These are phyloP conservation scores for Microstegium vimineum DNA, from an alignment of 176 grass and related monocot genomes.

Conservation along the genomic window DNA sequence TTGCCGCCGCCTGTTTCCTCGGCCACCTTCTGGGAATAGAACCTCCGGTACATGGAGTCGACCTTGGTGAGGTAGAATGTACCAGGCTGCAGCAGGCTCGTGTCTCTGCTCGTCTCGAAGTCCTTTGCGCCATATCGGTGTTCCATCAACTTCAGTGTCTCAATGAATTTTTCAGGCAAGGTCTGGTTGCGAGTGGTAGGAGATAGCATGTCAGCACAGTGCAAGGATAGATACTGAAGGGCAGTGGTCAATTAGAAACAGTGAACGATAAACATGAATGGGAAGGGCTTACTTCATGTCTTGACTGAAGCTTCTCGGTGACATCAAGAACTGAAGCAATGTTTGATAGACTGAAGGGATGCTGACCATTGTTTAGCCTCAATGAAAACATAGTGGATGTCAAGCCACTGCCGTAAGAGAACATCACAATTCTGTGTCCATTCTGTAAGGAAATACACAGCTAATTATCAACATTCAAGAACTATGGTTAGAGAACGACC, in stretches of 20 bases:
- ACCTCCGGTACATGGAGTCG: slow-evolving; percentile 67
- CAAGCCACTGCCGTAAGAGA: too few species aligned
- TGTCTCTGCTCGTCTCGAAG: slow-evolving; percentile 60
- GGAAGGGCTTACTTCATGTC: slow-evolving; percentile 56
- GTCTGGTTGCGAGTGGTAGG: slow-evolving; percentile 26
- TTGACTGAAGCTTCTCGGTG: slow-evolving; percentile 54
- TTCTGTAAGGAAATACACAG: slow-evolving; percentile 88
- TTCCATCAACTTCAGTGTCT: slow-evolving; percentile 74
- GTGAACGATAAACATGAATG: background rate
- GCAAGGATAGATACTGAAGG: background rate
- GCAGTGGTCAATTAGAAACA: background rate
- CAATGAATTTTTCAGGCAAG: slow-evolving; percentile 60
- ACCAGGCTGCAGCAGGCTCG: slow-evolving; percentile 48
- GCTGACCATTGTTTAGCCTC: slow-evolving; percentile 49
- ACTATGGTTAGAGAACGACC: too few species aligned
- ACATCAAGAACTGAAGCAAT: slow-evolving; percentile 71
- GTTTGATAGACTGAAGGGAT: slow-evolving; percentile 64
- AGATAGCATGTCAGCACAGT: background rate
- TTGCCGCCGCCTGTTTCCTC: background rate
- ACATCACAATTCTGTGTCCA: too few species aligned
- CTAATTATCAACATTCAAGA: too few species aligned
- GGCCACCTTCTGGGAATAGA: slow-evolving; percentile 41
- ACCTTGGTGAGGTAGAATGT: slow-evolving; percentile 69
- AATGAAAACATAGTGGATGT: too few species aligned
- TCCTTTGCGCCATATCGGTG: slow-evolving; percentile 72